A percentile compares a stretch with the other conserved stretches of the same genome.
phyloP scores from a whole-genome alignment of 2,329 filamentous ascomycete genomes.

The Coniochaeta sp. region DNA sequence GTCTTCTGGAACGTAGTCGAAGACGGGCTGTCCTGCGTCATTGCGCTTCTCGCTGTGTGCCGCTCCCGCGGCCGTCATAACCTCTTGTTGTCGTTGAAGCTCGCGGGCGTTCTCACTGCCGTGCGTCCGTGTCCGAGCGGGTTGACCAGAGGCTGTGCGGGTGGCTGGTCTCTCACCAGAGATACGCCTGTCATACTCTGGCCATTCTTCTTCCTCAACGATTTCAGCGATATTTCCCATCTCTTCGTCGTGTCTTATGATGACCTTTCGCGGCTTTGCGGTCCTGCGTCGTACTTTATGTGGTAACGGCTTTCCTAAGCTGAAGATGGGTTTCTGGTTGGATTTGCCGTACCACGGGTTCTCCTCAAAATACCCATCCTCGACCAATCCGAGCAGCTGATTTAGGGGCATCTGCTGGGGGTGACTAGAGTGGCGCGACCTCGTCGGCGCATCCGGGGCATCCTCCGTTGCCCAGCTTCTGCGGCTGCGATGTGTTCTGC shows the following conservation, averaged over 20 bases:
- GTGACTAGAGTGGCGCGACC: neutral
- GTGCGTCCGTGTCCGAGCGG: neutral
- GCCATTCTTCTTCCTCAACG: neutral
- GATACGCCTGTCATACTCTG: neutral
- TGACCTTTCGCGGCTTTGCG: neutral
- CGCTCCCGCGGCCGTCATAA: neutral
- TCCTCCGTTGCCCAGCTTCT: neutral
- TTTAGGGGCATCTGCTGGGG: neutral
- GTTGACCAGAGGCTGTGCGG: neutral
- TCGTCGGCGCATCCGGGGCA: neutral
- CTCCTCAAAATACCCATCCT: constrained; percentile 13
- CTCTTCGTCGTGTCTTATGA: neutral
- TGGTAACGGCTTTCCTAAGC: constrained; percentile 15
- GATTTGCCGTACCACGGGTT: constrained; percentile 16
- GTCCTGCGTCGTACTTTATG: constrained; percentile 8
- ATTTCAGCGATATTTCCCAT: constrained; percentile 2
- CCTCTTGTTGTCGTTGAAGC: neutral
- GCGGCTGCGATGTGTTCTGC: neutral
- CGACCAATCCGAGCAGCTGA: neutral
- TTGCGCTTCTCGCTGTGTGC: neutral
- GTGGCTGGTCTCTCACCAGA: neutral
- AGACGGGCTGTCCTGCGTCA: neutral
- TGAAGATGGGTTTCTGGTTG: constrained; percentile 16
- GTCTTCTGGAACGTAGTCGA: neutral
- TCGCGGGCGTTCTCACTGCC: neutral